Evolutionary conservation across 2,329 filamentous ascomycete species (phyloP).

Genomic region (Ambrosiella xylebori): DNA sequence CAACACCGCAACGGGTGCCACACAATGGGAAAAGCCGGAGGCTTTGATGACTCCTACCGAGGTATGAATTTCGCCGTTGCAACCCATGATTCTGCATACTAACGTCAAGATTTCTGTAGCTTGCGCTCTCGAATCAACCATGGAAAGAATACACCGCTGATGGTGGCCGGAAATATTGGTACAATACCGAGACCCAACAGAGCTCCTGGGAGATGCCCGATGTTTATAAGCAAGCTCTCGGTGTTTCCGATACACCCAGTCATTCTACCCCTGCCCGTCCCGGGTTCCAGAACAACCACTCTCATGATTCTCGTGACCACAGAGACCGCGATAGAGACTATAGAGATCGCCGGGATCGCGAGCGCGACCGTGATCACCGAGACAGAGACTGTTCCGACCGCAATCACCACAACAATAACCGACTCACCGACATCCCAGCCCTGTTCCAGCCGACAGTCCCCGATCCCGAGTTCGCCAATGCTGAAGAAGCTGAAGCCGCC

Average conservation of each 20-base stretch:
- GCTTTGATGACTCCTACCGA: slow-evolving; percentile 73
- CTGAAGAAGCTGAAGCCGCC: slow-evolving; percentile 80
- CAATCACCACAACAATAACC: slow-evolving; percentile 1
- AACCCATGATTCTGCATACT: neutral
- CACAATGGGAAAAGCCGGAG: slow-evolving; percentile 86
- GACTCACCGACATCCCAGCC: neutral
- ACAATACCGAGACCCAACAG: slow-evolving; percentile 77
- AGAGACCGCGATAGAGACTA: slow-evolving; percentile 16
- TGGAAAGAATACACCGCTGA: slow-evolving; percentile 88
- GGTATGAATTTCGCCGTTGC: slow-evolving; percentile 29
- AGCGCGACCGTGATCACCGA: slow-evolving; percentile 18
- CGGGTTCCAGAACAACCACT: slow-evolving; percentile 18
- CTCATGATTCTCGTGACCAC: slow-evolving; percentile 10
- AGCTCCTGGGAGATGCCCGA: slow-evolving; percentile 94
- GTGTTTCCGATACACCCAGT: slow-evolving; percentile 23
- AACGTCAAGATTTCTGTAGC: slow-evolving; percentile 28
- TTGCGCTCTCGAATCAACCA: slow-evolving; percentile 62
- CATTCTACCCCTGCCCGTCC: slow-evolving; percentile 24
- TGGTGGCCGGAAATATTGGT: slow-evolving; percentile 86
- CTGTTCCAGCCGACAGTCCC: slow-evolving; percentile 40
- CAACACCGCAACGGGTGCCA: slow-evolving; percentile 69
- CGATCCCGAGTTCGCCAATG: slow-evolving; percentile 61
- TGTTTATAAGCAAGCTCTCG: slow-evolving; percentile 57
- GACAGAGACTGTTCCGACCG: slow-evolving; percentile 21
- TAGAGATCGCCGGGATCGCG: slow-evolving; percentile 14